Evolutionary conservation across 495 filamentous ascomycete genomes (phyloP), one percentile per base, ranked within the genome.

Genomic region (Rhizodiscina lignyota): DNA sequence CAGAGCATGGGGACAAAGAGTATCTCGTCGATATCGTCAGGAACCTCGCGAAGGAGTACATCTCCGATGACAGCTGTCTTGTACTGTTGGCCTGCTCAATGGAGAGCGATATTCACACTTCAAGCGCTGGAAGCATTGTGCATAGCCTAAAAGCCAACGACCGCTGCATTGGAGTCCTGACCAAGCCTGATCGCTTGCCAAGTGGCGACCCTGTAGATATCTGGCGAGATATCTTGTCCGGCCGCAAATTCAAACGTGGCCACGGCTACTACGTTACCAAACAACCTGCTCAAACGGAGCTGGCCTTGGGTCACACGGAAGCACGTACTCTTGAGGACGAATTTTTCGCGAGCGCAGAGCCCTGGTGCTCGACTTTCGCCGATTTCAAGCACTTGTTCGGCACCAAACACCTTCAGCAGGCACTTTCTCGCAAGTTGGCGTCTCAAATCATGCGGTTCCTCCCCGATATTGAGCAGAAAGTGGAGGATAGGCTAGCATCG

Each of bases 71-170:
- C 5, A 69, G 72, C 13, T 74, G 79, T 23, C 71, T 89, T 18
- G 72, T 89, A 18, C 59, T 92, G 3, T 67, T 84, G 43, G 74
- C 83, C 2, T 51, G 77, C 1, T 68, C 80, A 0, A 85, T 87
- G 74, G 77, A 76, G 0, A 63, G 66, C 10, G 81, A 92, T 36
- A 61, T 77, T 0, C 68, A 74, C 0, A 83, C 72, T 20, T 83
- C 77, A 0, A 75, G 59, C n/a, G 77, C 81, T 0, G 67, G 74
- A 0, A 60, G 62, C 0, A 54, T 83, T 2, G 69, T 85, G 16
- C 56, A 64, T 0, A 56, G 71, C 6, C 49, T 62, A 6, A 58
- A 64, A n/a, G 81, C 81, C 0, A 54, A 62, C 1, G 24, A 56
- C 4, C 64, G 82, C 3, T 82, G 74, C 5, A 59, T 87, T 20